phyloP scores from a whole-genome alignment of 1,139 yeast genomes.

The Geotrichum aggregatum region DNA sequence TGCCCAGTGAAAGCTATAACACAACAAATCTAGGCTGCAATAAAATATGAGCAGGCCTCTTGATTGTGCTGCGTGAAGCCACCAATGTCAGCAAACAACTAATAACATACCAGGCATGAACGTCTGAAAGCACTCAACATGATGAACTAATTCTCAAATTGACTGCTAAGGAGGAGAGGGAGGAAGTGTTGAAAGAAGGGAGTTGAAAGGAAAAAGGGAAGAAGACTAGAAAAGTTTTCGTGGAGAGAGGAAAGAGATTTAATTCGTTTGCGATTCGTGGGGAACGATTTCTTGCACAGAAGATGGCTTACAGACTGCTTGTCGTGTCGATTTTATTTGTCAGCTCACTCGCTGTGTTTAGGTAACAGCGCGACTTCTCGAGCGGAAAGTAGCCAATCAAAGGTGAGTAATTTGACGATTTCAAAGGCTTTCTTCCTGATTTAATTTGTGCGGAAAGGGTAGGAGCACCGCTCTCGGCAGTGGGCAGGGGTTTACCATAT shows the following conservation, averaged over 20 bases:
- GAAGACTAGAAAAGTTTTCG: constrained; percentile 10
- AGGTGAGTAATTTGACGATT: not conserved
- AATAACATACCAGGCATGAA: constrained; percentile 27
- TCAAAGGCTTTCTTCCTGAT: not conserved
- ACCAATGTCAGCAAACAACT: not conserved
- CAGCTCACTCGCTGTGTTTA: not conserved
- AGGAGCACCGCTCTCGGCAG: not conserved
- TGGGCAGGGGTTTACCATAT: not conserved
- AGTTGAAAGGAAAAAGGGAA: not conserved
- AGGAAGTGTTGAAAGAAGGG: not conserved
- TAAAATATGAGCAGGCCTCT: not conserved
- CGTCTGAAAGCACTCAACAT: constrained; percentile 31
- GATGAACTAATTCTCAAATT: constrained; percentile 8
- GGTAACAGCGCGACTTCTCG: not conserved
- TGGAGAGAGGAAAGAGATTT: constrained; percentile 10
- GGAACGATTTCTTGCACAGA: not conserved
- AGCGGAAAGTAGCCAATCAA: constrained; percentile 4
- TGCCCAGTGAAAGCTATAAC: no score
- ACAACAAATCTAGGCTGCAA: not conserved
- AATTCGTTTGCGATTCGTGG: constrained; percentile 3
- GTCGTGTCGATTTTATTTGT: no score
- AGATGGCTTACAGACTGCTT: no score
- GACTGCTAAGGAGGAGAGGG: constrained; percentile 13
- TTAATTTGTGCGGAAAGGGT: not conserved
- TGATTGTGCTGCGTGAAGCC: not conserved